A percentile compares a stretch with the other conserved stretches of the same genome.
Evolutionary conservation across 208 protist genomes (phyloP).

Genomic region (Angomonas desouzai): DNA sequence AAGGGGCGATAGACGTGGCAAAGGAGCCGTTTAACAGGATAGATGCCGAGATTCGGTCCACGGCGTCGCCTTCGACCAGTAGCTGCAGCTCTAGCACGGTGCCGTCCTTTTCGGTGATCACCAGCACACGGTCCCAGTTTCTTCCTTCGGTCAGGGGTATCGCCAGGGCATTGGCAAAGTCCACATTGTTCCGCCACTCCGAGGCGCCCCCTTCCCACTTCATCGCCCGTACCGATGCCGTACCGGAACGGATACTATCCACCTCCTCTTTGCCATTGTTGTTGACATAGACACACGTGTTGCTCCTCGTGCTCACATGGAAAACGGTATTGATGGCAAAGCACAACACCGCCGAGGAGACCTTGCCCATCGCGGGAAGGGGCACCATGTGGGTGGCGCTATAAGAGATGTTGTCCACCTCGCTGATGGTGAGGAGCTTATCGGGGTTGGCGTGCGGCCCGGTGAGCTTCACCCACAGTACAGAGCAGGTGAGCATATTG

Average conservation of each 20-base stretch:
- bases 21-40: conserved; percentile 33
- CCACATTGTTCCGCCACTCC: conserved; percentile 66
- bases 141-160: conserved; percentile 14
- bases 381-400: conserved; percentile 75
- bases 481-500: conserved; percentile 74
- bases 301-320: conserved; percentile 75
- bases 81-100: conserved; percentile 54
- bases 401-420: conserved; percentile 80
- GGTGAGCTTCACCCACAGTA: conserved; percentile 71
- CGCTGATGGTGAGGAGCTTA: conserved; percentile 69
- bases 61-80: conserved; percentile 41
- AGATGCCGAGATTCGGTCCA: conserved; percentile 24
- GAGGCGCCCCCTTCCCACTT: conserved; percentile 48
- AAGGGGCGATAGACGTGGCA: conserved; percentile 16
- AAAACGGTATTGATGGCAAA: conserved; percentile 68
- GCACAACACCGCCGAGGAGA: conserved; percentile 69
- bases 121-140: conserved; percentile 31
- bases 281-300: conserved; percentile 78
- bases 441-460: conserved; percentile 22
- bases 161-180: conserved; percentile 52
- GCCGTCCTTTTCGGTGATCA: conserved; percentile 72
- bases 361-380: conserved; percentile 53
- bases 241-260: conserved; percentile 34
- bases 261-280: conserved; percentile 65
- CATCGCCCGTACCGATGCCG: conserved; percentile 35